Evolutionary conservation across 78 protist genomes (phyloP).

Genomic region (slime mould (Dictyostelium discoideum)): DNA sequence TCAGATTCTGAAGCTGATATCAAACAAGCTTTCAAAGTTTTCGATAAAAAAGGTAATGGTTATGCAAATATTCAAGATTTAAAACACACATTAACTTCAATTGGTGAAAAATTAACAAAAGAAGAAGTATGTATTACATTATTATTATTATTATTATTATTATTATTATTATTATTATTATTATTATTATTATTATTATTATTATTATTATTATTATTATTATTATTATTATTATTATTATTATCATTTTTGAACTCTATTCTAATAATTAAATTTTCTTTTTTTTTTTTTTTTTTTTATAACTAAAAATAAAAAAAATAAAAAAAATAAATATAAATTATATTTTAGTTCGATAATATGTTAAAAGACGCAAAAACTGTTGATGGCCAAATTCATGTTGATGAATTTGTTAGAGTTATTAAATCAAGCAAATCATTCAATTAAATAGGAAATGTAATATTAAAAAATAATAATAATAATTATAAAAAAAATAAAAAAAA

Average conservation of each 20-base stretch:
- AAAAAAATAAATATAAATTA: background rate
- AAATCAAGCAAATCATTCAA: constrained; percentile 61
- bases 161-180: too few species aligned
- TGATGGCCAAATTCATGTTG: constrained; percentile 79
- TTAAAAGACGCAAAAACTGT: constrained; percentile 74
- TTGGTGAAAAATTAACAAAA: constrained; percentile 91
- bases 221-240: too few species aligned
- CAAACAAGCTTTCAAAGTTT: constrained; percentile 82
- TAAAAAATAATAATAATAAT: background rate
- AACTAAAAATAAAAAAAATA: background rate
- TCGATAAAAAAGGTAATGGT: constrained; percentile 94
- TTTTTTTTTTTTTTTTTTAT: background rate
- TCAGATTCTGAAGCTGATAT: constrained; percentile 73
- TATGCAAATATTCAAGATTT: constrained; percentile 66
- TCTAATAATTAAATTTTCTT: background rate
- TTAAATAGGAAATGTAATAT: background rate
- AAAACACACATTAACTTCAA: constrained; percentile 82
- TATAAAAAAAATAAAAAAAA: background rate
- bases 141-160: too few species aligned
- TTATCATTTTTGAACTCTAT: background rate
- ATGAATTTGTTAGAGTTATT: constrained; percentile 75
- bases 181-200: too few species aligned
- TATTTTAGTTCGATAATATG: constrained; percentile 52
- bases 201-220: too few species aligned
- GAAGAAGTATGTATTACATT: constrained; percentile 88